Evolutionary conservation across 805 yeast species (phyloP).

Genomic region (Cyberlindnera samutprakarnensis): DNA sequence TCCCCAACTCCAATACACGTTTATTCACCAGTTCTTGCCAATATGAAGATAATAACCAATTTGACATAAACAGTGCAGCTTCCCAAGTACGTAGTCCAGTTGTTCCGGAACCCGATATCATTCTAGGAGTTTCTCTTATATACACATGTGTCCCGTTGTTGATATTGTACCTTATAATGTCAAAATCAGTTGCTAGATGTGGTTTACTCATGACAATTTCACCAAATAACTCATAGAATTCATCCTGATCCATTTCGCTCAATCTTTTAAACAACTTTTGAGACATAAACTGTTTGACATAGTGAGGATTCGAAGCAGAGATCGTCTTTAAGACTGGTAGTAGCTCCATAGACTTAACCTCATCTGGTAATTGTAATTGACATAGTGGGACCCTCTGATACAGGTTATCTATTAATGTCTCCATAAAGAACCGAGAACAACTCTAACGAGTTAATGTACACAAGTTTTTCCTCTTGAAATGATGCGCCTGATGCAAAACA

Average conservation of each 20-base stretch:
- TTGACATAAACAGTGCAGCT: slow-evolving; percentile 65
- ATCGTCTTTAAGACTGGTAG: slow-evolving; percentile 15
- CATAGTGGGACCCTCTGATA: slow-evolving; percentile 18
- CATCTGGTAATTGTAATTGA: slow-evolving; percentile 7
- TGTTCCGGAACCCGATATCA: slow-evolving; percentile 69
- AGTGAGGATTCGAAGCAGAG: slow-evolving; percentile 38
- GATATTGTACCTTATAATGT: slow-evolving; percentile 26
- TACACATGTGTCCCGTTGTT: slow-evolving; percentile 14
- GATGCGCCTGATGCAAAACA: too few species aligned
- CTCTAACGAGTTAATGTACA: too few species aligned
- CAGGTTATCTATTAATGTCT: slow-evolving; percentile 10
- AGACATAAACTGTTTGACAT: slow-evolving; percentile 37
- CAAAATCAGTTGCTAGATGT: slow-evolving; percentile 22
- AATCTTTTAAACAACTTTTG: slow-evolving; percentile 34
- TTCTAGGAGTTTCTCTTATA: slow-evolving; percentile 53
- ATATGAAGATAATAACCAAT: slow-evolving; percentile 31
- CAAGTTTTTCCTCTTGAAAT: too few species aligned
- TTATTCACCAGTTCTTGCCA: slow-evolving; percentile 13
- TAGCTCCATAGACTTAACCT: slow-evolving; percentile 13
- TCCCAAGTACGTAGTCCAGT: slow-evolving; percentile 95
- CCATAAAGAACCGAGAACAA: too few species aligned
- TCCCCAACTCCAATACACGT: slow-evolving; percentile 67
- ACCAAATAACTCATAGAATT: slow-evolving; percentile 26
- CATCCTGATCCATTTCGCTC: slow-evolving; percentile 21
- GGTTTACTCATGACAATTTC: slow-evolving; percentile 20